phyloP scores from a whole-genome alignment of 257 asterid genomes.

The Leonotis leonurus region DNA sequence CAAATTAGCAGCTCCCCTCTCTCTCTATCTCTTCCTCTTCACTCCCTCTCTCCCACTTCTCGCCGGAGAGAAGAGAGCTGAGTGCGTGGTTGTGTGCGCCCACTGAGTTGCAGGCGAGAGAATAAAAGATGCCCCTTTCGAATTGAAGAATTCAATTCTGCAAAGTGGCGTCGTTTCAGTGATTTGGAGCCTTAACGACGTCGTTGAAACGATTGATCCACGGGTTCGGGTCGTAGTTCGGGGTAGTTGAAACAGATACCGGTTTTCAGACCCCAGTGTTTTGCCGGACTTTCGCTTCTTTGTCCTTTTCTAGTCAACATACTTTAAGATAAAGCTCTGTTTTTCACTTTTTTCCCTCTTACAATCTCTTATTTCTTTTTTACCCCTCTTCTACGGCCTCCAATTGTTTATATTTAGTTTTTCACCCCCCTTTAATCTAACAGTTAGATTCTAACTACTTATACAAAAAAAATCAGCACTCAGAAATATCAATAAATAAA shows the following conservation, averaged over 20 bases:
- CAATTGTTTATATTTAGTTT: too few species aligned
- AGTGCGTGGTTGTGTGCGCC: conserved; percentile 15
- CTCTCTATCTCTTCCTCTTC: conserved; percentile 9
- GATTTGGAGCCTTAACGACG: not conserved
- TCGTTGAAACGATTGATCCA: not conserved
- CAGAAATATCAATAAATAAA: too few species aligned
- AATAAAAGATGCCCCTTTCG: conserved; percentile 15
- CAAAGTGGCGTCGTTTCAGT: conserved; percentile 20
- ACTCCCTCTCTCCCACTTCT: conserved; percentile 5
- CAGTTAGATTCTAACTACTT: too few species aligned
- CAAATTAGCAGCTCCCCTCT: conserved; percentile 11
- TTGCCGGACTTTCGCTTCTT: conserved; percentile 16
- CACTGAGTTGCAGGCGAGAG: conserved; percentile 29
- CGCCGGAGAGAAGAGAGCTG: conserved; percentile 31
- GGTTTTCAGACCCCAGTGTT: conserved; percentile 17
- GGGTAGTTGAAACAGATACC: conserved; percentile 1
- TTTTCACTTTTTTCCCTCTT: too few species aligned
- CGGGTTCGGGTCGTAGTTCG: conserved; percentile 8
- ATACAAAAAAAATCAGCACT: too few species aligned
- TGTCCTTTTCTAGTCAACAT: conserved; percentile 15
- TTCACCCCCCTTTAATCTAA: too few species aligned
- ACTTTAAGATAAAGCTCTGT: too few species aligned
- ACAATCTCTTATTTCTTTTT: too few species aligned
- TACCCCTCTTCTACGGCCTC: too few species aligned
- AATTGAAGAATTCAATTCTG: conserved; percentile 20